phyloP scores from a whole-genome alignment of 306 rosid species.

The Corylus americana region DNA sequence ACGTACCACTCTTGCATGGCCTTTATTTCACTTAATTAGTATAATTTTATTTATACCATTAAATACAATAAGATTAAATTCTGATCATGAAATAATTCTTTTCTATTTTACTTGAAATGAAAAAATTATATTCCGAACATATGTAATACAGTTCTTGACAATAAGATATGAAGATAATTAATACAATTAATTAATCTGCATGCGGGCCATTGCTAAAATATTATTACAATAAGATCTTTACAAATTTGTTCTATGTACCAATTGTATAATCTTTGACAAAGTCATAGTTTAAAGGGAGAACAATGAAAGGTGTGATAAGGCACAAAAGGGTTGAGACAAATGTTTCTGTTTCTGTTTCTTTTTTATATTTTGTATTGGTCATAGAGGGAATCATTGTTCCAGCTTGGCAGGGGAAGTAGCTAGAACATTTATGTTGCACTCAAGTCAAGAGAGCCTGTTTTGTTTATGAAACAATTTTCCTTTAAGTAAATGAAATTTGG shows the following conservation, averaged over 20 bases:
- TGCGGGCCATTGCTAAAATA: background rate
- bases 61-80: too few relatives aligned
- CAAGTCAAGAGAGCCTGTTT: too few relatives aligned
- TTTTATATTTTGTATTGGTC: background rate
- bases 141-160: background rate
- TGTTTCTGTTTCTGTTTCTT: background rate
- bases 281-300: background rate
- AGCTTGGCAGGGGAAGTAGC: constrained; percentile 17
- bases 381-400: constrained; percentile 14
- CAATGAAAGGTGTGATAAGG: background rate
- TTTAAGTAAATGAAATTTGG: background rate
- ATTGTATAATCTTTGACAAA: background rate
- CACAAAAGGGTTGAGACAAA: background rate
- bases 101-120: too few relatives aligned
- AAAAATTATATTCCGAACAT: too few relatives aligned
- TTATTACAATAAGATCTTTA: background rate
- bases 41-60: too few relatives aligned
- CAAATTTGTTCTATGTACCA: background rate
- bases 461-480: too few relatives aligned
- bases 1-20: too few relatives aligned
- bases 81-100: too few relatives aligned
- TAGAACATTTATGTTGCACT: constrained; percentile 27
- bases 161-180: background rate
- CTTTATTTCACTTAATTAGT: too few relatives aligned
- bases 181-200: background rate